These are phyloP conservation scores for Strobilomyces echinocephalus DNA, from an alignment of 768 basidiomycete species.

Conservation along the genomic window DNA sequence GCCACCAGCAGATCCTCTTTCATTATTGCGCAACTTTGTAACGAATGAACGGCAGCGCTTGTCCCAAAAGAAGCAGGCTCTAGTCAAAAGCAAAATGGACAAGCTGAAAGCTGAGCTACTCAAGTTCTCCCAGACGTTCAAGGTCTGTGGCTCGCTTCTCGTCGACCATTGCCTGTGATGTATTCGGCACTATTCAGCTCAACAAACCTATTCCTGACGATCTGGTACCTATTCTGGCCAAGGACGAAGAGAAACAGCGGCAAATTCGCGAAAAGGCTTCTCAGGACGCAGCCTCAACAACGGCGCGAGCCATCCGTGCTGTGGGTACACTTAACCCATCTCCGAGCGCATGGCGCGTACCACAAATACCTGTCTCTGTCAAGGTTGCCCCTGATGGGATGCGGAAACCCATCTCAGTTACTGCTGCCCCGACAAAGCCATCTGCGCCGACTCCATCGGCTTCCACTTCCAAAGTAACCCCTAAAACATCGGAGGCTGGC, in stretches of 20 bases:
- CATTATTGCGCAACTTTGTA: constrained; percentile 90
- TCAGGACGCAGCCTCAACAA: constrained; percentile 58
- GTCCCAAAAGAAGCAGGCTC: constrained; percentile 83
- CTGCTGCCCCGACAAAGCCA: constrained; percentile 2
- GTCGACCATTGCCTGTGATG: not conserved
- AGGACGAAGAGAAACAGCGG: constrained; percentile 88
- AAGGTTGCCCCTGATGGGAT: constrained; percentile 29
- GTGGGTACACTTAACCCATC: constrained; percentile 37
- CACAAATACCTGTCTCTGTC: constrained; percentile 27
- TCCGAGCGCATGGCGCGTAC: constrained; percentile 44
- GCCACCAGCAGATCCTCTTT: constrained; percentile 71
- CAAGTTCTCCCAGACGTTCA: constrained; percentile 92
- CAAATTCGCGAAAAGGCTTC: constrained; percentile 74
- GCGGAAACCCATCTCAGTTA: constrained; percentile 26
- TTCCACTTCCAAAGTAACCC: not conserved
- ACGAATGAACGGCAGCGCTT: constrained; percentile 86
- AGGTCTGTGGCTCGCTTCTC: constrained; percentile 48
- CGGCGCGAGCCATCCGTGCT: constrained; percentile 67
- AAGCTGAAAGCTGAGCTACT: constrained; percentile 89
- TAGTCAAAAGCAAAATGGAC: constrained; percentile 92
- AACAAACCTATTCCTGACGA: constrained; percentile 96
- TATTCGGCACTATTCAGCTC: constrained; percentile 43
- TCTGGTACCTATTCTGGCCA: constrained; percentile 86
- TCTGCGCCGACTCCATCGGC: constrained; percentile 11
- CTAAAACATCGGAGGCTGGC: constrained; percentile 29